These are phyloP conservation scores for Quercus variabilis DNA, from an alignment of 306 rosid genomes.

Conservation along the genomic window DNA sequence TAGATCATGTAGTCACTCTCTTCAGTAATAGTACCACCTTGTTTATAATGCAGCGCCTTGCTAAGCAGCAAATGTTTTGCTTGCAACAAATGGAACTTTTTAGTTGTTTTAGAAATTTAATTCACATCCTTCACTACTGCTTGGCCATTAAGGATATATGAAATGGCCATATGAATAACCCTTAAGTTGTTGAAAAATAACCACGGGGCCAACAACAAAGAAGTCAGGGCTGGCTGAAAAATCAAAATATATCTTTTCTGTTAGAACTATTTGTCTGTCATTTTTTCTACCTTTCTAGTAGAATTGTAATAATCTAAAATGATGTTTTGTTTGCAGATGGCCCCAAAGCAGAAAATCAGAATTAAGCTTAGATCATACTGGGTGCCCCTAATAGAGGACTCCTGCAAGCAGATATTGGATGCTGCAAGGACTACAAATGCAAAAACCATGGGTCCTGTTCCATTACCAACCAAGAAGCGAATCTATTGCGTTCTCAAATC, in stretches of 20 bases:
- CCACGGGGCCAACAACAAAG: background rate
- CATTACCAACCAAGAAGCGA: conserved; percentile 90
- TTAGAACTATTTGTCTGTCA: background rate
- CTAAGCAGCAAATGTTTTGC: background rate
- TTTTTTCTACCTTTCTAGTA: background rate
- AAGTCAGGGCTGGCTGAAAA: background rate
- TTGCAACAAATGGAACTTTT: background rate
- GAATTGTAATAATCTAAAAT: conserved; percentile 13
- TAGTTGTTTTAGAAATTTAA: background rate
- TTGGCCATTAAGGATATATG: background rate
- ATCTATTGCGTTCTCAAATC: conserved; percentile 86
- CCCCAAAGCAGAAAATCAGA: conserved; percentile 94
- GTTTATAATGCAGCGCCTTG: background rate
- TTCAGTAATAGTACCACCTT: background rate
- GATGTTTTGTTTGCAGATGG: conserved; percentile 47
- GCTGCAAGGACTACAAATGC: conserved; percentile 93
- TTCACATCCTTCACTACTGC: background rate
- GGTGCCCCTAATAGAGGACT: conserved; percentile 89
- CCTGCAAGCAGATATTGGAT: conserved; percentile 96
- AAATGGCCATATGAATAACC: background rate
- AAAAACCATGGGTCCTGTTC: conserved; percentile 98
- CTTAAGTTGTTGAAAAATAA: background rate
- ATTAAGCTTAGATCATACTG: conserved; percentile 95
- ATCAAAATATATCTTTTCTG: background rate
- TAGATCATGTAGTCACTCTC: background rate